These are phyloP conservation scores for Fusarium haematococcum DNA, from an alignment of 2,329 filamentous ascomycete genomes.

Conservation along the genomic window DNA sequence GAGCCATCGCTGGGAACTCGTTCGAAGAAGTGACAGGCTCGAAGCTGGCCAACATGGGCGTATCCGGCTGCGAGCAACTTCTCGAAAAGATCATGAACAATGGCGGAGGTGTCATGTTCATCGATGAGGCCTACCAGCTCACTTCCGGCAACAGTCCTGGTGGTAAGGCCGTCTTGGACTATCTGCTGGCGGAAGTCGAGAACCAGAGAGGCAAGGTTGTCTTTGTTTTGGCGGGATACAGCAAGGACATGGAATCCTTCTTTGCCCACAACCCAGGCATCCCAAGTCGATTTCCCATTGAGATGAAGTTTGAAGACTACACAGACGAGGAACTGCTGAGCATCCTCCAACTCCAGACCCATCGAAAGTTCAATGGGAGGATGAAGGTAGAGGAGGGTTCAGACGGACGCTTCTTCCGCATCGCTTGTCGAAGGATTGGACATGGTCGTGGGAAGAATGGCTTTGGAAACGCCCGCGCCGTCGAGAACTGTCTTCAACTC, in stretches of 20 bases:
- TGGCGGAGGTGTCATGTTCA: constrained; percentile 78
- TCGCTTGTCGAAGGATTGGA: constrained; percentile 72
- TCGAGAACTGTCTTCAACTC: constrained; percentile 70
- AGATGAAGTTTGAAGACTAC: constrained; percentile 78
- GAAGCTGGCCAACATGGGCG: constrained; percentile 71
- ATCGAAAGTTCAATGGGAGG: constrained; percentile 61
- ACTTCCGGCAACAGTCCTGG: constrained; percentile 67
- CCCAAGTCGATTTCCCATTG: constrained; percentile 74
- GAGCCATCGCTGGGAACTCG: constrained; percentile 68
- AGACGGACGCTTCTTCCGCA: constrained; percentile 71
- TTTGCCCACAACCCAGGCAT: constrained; percentile 80
- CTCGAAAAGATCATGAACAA: constrained; percentile 60
- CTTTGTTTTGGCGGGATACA: constrained; percentile 80
- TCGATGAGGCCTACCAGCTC: constrained; percentile 85
- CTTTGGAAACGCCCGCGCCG: constrained; percentile 78
- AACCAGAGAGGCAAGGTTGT: constrained; percentile 76
- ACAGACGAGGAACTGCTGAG: constrained; percentile 70
- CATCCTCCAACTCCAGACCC: constrained; percentile 69
- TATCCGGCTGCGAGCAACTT: constrained; percentile 66
- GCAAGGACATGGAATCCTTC: constrained; percentile 80
- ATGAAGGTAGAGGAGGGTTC: constrained; percentile 72
- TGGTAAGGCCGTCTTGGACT: constrained; percentile 75
- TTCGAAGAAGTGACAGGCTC: constrained; percentile 79
- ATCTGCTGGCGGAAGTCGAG: constrained; percentile 78
- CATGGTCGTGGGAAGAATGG: constrained; percentile 71